Percentiles rank a stretch among this genome's conserved stretches.
These are phyloP conservation scores for Neurospora hispaniola DNA, from an alignment of 495 filamentous ascomycete genomes.

Conservation along the genomic window DNA sequence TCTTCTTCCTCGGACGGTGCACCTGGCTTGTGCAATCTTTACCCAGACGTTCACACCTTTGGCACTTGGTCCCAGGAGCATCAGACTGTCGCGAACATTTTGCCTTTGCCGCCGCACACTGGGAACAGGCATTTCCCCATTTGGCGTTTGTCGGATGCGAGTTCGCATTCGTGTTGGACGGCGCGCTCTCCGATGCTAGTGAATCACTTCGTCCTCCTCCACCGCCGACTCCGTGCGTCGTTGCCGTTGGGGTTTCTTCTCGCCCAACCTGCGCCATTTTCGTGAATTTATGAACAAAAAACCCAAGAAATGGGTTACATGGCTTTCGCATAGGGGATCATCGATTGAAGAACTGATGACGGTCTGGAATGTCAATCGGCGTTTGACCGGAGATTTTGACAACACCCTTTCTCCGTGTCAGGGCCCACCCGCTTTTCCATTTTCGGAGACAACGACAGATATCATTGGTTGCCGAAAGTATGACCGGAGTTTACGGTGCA, in stretches of 20 bases:
- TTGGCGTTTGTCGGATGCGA: background rate
- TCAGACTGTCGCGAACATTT: background rate
- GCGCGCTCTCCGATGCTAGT: background rate
- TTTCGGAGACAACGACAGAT: background rate
- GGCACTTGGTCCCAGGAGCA: background rate
- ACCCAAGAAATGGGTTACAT: background rate
- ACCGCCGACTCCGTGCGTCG: background rate
- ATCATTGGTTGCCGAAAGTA: background rate
- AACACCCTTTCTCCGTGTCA: background rate
- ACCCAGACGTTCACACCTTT: background rate
- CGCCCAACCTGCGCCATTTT: background rate
- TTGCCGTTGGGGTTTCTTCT: background rate
- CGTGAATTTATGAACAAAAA: background rate
- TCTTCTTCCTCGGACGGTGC: slow-evolving; percentile 25
- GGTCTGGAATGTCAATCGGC: background rate
- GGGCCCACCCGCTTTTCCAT: background rate
- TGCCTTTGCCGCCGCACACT: slow-evolving; percentile 3
- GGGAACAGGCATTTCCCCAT: slow-evolving; percentile 2
- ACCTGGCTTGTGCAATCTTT: background rate
- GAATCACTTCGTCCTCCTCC: background rate
- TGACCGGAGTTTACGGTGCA: background rate
- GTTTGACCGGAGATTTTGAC: background rate
- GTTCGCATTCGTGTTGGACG: background rate
- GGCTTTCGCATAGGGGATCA: background rate
- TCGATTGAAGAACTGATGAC: background rate